Percentiles rank a stretch among this genome's conserved stretches.
Conservation (phyloP, 1,284 basidiomycete genomes). For the Microbotryum saponariae region DNA sequence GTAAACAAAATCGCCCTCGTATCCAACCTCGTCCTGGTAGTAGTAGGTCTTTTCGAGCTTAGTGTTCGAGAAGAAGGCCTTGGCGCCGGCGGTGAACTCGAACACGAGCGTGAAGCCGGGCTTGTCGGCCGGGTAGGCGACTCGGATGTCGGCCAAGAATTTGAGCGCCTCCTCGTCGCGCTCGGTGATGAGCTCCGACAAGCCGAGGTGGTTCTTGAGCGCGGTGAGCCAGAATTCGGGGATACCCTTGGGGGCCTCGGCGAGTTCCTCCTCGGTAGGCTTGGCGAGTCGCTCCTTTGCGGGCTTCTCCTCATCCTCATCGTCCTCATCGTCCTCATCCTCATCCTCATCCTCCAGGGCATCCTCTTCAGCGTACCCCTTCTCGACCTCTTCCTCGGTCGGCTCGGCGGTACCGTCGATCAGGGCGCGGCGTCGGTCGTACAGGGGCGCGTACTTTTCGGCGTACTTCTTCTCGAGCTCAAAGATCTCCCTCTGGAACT, state of each 20-base stretch:
- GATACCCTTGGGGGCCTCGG: slow-evolving; percentile 54
- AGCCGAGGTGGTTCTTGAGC: slow-evolving; percentile 79
- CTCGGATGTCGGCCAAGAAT: slow-evolving; percentile 58
- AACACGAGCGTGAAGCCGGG: slow-evolving; percentile 89
- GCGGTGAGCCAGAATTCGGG: slow-evolving; percentile 98
- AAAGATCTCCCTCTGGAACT: slow-evolving; percentile 93
- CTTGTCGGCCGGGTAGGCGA: slow-evolving; percentile 55
- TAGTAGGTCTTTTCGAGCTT: slow-evolving; percentile 87
- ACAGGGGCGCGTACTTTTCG: slow-evolving; percentile 72
- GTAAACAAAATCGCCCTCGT: slow-evolving; percentile 33
- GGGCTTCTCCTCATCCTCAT: slow-evolving; percentile 31
- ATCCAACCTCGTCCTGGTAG: slow-evolving; percentile 58
- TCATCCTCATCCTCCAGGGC: slow-evolving; percentile 47
- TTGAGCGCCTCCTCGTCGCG: slow-evolving; percentile 69
- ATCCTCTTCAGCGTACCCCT: slow-evolving; percentile 59
- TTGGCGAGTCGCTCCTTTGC: slow-evolving; percentile 26
- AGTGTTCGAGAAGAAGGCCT: slow-evolving; percentile 81
- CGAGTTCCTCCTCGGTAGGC: slow-evolving; percentile 39
- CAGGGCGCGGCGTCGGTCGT: slow-evolving; percentile 77
- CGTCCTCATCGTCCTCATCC: slow-evolving; percentile 44
- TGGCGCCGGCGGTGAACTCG: slow-evolving; percentile 56
- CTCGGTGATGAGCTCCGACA: slow-evolving; percentile 86
- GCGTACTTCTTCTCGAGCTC: slow-evolving; percentile 98
- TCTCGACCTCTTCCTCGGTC: slow-evolving; percentile 72
- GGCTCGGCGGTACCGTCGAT: slow-evolving; percentile 69